phyloP scores from a whole-genome alignment of 202 grass and related monocot genomes.

The Schoenoplectus tabernaemontani region DNA sequence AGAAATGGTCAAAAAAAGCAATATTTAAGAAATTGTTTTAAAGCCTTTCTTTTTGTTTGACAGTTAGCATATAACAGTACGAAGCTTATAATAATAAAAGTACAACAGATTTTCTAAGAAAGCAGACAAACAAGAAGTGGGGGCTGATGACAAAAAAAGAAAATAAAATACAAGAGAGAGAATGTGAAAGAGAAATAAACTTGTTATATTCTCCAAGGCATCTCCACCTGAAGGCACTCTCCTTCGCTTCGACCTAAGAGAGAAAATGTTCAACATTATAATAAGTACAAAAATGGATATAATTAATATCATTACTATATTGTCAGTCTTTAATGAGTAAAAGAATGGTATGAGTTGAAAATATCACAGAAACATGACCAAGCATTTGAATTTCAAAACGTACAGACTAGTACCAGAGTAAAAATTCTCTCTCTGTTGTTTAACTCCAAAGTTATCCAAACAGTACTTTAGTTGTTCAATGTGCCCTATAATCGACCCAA shows the following conservation, averaged over 20 bases:
- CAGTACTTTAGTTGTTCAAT: neutral
- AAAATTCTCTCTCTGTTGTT: neutral
- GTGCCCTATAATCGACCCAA: neutral
- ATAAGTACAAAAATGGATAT: conserved; percentile 4
- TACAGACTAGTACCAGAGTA: neutral
- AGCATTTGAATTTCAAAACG: no score
- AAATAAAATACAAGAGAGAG: neutral
- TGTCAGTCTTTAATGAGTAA: neutral
- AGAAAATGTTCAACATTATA: neutral
- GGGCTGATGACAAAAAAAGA: neutral
- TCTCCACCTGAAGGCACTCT: conserved; percentile 68
- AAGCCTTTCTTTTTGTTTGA: neutral
- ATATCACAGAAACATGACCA: neutral
- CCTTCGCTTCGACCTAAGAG: conserved; percentile 78
- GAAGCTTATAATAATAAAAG: neutral
- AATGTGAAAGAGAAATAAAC: conserved; percentile 20
- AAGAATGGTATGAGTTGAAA: neutral
- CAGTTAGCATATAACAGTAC: neutral
- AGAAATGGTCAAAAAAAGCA: neutral
- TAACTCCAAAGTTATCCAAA: neutral
- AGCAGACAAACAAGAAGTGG: neutral
- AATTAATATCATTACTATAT: neutral
- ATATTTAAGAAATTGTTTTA: neutral
- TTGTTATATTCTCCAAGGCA: conserved; percentile 53
- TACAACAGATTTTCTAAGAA: neutral